phyloP scores from a whole-genome alignment of 805 yeast genomes.

The Teunomyces atbi region DNA sequence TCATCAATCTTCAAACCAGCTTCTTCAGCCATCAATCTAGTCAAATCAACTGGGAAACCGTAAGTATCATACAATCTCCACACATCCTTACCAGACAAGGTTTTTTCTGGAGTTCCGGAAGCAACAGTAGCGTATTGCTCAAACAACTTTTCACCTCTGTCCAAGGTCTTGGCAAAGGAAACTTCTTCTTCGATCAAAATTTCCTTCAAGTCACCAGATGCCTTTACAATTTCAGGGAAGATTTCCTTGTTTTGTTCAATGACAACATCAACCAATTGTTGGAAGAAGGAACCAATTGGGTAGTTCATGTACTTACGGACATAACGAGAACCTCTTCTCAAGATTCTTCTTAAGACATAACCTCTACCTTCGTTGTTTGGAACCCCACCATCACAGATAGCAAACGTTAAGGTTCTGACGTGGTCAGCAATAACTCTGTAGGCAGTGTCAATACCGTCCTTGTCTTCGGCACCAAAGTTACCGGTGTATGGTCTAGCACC shows the following conservation, averaged over 20 bases:
- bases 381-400: conserved; percentile 97
- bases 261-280: conserved; percentile 87
- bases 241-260: conserved; percentile 82
- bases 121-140: conserved; percentile 90
- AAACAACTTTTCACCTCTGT: conserved; percentile 95
- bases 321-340: conserved; percentile 97
- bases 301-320: conserved; percentile 94
- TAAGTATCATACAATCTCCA: conserved; percentile 98
- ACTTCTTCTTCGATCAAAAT: conserved; percentile 95
- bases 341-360: conserved; percentile 92
- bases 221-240: conserved; percentile 86
- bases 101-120: conserved; percentile 66
- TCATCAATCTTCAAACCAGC: conserved; percentile 91
- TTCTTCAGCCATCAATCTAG: conserved; percentile 98
- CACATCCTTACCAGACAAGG: conserved; percentile 88
- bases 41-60: conserved; percentile 98
- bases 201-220: conserved; percentile 75
- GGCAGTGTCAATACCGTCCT: conserved; percentile 95
- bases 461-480: conserved; percentile 88
- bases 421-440: conserved; percentile 98
- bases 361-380: conserved; percentile 99
- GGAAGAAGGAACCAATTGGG: conserved; percentile 93
- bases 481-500: conserved; percentile 92
- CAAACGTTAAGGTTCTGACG: conserved; percentile 94
- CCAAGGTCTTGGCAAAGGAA: conserved; percentile 91